Percentiles rank a stretch among this genome's conserved stretches.
Evolutionary conservation across 2,329 filamentous ascomycete species (phyloP).

Genomic region (Plenodomus lindquistii): DNA sequence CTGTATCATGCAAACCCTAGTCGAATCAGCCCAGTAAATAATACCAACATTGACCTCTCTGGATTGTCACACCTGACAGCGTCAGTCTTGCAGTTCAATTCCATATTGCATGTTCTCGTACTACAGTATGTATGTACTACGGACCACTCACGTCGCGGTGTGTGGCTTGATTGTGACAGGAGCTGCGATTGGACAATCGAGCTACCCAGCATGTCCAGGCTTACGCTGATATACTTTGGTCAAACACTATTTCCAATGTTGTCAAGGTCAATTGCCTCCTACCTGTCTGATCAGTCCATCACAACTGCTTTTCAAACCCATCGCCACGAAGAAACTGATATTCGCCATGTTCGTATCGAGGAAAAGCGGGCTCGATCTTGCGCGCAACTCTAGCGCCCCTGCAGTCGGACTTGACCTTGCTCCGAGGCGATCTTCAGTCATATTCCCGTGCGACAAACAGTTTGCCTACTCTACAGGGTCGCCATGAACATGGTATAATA

Average conservation of each 20-base stretch:
- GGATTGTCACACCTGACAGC: no score
- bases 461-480: no score
- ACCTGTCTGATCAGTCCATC: no score
- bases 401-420: conserved; percentile 5
- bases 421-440: background rate
- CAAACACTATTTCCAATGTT: background rate
- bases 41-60: no score
- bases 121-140: no score
- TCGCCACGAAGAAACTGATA: background rate
- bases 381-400: conserved; percentile 6
- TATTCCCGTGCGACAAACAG: no score
- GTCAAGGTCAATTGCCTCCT: background rate
- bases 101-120: background rate
- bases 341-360: background rate
- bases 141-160: background rate
- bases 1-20: no score
- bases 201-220: background rate
- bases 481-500: conserved; percentile 2
- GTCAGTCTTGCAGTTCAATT: background rate
- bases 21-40: no score
- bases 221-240: background rate
- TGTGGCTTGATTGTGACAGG: conserved; percentile 1
- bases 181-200: conserved; percentile 1
- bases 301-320: background rate
- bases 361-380: conserved; percentile 8